These are phyloP conservation scores for Termitomyces sp. DNA, from an alignment of 768 basidiomycete genomes.

Conservation along the genomic window DNA sequence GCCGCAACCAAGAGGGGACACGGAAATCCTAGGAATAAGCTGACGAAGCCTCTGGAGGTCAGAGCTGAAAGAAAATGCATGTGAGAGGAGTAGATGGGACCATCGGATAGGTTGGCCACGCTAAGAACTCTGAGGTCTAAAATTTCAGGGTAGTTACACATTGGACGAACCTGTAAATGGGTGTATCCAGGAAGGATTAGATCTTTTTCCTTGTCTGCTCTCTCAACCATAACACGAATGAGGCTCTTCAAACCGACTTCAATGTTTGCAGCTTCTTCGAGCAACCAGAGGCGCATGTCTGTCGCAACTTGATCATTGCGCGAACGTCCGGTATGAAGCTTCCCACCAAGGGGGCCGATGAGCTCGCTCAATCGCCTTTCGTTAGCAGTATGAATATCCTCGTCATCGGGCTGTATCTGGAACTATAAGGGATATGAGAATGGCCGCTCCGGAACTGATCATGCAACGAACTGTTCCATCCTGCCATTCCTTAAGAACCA, in stretches of 20 bases:
- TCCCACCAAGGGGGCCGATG: slow-evolving; percentile 89
- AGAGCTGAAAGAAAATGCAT: slow-evolving; percentile 88
- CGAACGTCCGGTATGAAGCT: slow-evolving; percentile 94
- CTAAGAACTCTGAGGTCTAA: slow-evolving; percentile 30
- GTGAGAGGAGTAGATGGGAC: slow-evolving; percentile 94
- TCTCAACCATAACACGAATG: slow-evolving; percentile 82
- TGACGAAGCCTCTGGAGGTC: slow-evolving; percentile 85
- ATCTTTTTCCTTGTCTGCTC: slow-evolving; percentile 92
- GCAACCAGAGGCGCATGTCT: slow-evolving; percentile 95
- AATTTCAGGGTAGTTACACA: neutral
- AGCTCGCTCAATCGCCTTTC: slow-evolving; percentile 91
- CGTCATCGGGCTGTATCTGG: slow-evolving; percentile 75
- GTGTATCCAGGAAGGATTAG: slow-evolving; percentile 94
- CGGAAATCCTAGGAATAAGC: slow-evolving; percentile 84
- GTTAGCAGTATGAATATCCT: slow-evolving; percentile 99
- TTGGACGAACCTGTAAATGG: slow-evolving; percentile 76
- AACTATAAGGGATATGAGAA: slow-evolving; percentile 45
- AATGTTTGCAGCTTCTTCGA: slow-evolving; percentile 68
- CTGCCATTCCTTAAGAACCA: slow-evolving; percentile 84
- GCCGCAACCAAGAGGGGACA: slow-evolving; percentile 90
- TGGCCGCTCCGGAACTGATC: neutral
- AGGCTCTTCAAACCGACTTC: slow-evolving; percentile 68
- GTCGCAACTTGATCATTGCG: slow-evolving; percentile 99
- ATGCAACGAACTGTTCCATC: slow-evolving; percentile 53
- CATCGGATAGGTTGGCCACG: slow-evolving; percentile 98